Conservation (phyloP, 768 basidiomycete species). For the Agrocybe praecox region DNA sequence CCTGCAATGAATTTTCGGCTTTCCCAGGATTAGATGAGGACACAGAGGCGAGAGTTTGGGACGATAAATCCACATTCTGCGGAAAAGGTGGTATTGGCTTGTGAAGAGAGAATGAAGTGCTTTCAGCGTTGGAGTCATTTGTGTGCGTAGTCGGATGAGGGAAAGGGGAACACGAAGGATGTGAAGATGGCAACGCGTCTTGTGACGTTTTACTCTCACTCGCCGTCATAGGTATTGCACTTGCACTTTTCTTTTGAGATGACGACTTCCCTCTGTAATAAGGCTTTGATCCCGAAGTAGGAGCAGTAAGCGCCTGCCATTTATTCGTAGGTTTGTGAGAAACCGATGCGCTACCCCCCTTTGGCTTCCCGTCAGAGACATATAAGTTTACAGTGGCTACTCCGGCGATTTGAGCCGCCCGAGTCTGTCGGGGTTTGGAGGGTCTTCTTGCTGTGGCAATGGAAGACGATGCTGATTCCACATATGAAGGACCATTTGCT, state of each 20-base stretch:
- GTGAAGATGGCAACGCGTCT: background rate
- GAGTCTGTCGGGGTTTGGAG: conserved; percentile 8
- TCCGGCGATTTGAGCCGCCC: conserved; percentile 4
- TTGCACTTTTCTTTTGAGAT: background rate
- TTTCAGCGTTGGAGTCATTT: no score
- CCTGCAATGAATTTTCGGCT: no score
- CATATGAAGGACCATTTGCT: background rate
- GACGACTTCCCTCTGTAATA: background rate
- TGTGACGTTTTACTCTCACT: background rate
- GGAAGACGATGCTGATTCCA: background rate
- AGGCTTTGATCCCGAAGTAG: background rate
- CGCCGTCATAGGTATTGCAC: background rate
- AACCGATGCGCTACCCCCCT: background rate
- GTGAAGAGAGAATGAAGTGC: no score
- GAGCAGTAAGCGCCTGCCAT: conserved; percentile 15
- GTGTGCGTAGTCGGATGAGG: no score
- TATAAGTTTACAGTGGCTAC: conserved; percentile 6
- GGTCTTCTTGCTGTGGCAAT: background rate
- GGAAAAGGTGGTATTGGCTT: no score
- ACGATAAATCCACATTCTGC: no score
- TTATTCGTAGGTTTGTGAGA: background rate
- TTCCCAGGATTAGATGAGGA: no score
- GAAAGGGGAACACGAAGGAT: background rate
- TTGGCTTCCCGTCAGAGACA: background rate
- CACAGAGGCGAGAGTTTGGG: no score